Conservation (phyloP, 345 rosid species). For the Dovyalis caffra region DNA sequence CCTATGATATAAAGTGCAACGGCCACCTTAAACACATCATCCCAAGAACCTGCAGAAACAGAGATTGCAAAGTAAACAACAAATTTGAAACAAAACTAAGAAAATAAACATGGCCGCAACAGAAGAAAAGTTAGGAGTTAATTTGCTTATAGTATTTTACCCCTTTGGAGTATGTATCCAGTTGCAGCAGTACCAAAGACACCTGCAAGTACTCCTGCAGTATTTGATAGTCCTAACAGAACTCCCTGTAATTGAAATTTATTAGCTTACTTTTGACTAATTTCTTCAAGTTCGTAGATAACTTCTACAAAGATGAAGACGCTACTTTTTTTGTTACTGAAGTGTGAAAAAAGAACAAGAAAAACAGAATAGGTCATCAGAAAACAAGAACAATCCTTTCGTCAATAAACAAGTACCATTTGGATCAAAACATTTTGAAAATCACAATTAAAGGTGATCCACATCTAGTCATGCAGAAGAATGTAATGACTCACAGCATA, state of each 20-base stretch:
- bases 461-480: neutral
- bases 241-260: constrained; percentile 62
- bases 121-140: neutral
- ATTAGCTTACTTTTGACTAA: constrained; percentile 6
- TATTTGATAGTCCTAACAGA: constrained; percentile 86
- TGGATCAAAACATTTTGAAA: neutral
- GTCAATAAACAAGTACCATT: neutral
- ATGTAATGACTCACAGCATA: constrained; percentile 64
- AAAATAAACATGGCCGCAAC: neutral
- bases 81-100: neutral
- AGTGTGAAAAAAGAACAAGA: neutral
- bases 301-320: neutral
- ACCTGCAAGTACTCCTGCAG: constrained; percentile 95
- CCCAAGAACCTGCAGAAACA: constrained; percentile 76
- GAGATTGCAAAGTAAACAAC: constrained; percentile 1
- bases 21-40: constrained; percentile 87
- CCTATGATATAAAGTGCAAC: constrained; percentile 79
- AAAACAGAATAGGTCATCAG: neutral
- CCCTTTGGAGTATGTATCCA: constrained; percentile 89
- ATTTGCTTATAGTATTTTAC: constrained; percentile 25
- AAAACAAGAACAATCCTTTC: neutral
- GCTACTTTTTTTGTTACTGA: neutral
- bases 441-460: neutral
- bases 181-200: constrained; percentile 96
- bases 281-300: neutral